Base-by-base conservation (phyloP, 108 stramenopile species). In the Cyclotella atomus region DNA sequence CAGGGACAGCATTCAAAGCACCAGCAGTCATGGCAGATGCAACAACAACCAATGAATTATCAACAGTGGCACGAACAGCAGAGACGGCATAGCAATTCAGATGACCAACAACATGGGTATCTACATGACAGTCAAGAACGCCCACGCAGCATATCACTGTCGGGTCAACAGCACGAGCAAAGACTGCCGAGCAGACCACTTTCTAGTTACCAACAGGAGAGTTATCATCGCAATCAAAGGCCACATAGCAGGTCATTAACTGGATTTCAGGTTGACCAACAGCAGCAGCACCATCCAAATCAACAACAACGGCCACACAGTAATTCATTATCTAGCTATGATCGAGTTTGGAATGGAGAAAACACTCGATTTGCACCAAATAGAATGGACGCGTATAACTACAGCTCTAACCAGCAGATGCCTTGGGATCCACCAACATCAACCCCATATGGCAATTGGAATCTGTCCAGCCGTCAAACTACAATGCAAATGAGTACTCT, bases 281-380 rank as follows among this genome's bases (percentile, higher is more conserved):
- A 49, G 19, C 47, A 49, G 47, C 7, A 17, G 19, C 47, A 49
- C 3, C 47, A 49, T n/a, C 52, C 20, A 2, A n/a, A 52, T 10
- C n/a, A 52, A 52, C n/a, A 52, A 52, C 1, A 28, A 2, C 57
- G 29, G 16, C 25, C 5, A 59, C 30, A 19, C 57, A 34, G 30
- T 23, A 59, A 19, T 57, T 49, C 23, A 9, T 14, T 36, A 35
- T 47, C 50, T 15, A 49, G 41, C 43, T 71, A 43, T 29, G 46
- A 59, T 10, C 44, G 24, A 35, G 34, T 38, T 5, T 68, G 67
- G 67, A 53, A 68, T 54, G 52, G 67, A 21, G 36, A 54, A 9
- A 10, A 68, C 30, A 23, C 2, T 30, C 59, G 71, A 34, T 71
- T 49, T 55, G 53, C 17, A 19, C 60, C 62, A 41, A 73, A 54